Base-by-base conservation (phyloP, 2,329 filamentous ascomycete species). In the Nemania bipapillata region DNA sequence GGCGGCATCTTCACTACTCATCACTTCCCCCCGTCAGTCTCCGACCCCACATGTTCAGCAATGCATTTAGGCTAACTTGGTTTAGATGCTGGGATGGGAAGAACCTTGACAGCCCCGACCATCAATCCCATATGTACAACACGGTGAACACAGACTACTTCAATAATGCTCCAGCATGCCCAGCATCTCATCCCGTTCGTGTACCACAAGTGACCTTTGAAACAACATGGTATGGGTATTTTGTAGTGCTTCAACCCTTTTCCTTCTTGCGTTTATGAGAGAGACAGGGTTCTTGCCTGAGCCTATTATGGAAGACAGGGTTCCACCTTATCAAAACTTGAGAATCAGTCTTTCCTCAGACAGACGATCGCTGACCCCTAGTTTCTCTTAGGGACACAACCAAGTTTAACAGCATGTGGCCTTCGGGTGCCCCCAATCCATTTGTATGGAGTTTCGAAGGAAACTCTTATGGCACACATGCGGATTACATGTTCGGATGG, bases 1-100 rank as follows among this genome's bases (percentile, higher is more conserved):
- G 79, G 78, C 8, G 81, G 65, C 5, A 81, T 83, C 67, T 81
- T 82, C 76, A 78, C 79, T 1, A 78, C 79, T 56, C 74, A 80
- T 32, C 78, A 80, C 61, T 83, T 82, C 68, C 78, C 77, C 5
- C 69, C 78, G 75, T 77, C 15, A 70, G 74, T 70, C 11, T 22
- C 52, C 20, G 17, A 9, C 8, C 17, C 22, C n/a, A 45, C 11
- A 45, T 11, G 9, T 17, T 30, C 8, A n/a, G 8, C 2, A 28
- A 7, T n/a, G 4, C 2, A 9, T 11, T 17, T 56, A 17, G 20
- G 12, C 60, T 72, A 45, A 70, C 24, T 22, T 4, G 17, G 4
- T 32, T 26, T 58, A 74, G 71, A 50, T 74, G 72, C 58, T 74
- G 72, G 72, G 72, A 74, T 54, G 72, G 72, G 26, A 66, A 67